These are phyloP conservation scores for Penicillium concentricum DNA, from an alignment of 2,329 filamentous ascomycete genomes.

Conservation along the genomic window DNA sequence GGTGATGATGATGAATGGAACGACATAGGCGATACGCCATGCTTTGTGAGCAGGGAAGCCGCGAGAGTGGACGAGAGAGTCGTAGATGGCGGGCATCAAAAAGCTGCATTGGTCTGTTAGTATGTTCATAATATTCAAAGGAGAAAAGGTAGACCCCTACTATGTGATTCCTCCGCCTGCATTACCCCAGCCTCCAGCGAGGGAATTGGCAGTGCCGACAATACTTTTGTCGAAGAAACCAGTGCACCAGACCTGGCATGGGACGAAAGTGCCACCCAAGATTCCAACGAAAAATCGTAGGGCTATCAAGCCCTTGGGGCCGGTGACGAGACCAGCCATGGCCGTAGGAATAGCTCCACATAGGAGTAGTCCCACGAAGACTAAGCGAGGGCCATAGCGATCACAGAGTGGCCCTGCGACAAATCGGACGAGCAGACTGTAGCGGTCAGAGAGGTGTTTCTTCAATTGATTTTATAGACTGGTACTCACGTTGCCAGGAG, in stretches of 20 bases:
- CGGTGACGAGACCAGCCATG: conserved; percentile 73
- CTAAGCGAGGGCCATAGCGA: conserved; percentile 73
- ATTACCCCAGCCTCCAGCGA: conserved; percentile 83
- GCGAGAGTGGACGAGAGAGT: conserved; percentile 64
- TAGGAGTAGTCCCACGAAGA: conserved; percentile 76
- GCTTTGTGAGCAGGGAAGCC: conserved; percentile 66
- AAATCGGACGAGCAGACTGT: conserved; percentile 69
- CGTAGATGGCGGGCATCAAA: conserved; percentile 86
- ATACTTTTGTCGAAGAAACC: conserved; percentile 93
- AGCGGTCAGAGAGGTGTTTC: neutral
- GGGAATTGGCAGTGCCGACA: conserved; percentile 81
- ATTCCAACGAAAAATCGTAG: conserved; percentile 47
- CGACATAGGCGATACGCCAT: conserved; percentile 82
- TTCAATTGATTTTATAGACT: neutral
- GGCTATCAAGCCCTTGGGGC: conserved; percentile 53
- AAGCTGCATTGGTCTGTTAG: conserved; percentile 49
- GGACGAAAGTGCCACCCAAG: conserved; percentile 45
- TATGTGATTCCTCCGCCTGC: conserved; percentile 88
- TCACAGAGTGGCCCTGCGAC: conserved; percentile 83
- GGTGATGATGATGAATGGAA: conserved; percentile 76
- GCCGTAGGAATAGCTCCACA: conserved; percentile 77
- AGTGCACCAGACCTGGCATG: conserved; percentile 87
- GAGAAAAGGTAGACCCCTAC: conserved; percentile 20
- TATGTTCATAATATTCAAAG: neutral
- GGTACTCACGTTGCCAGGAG: conserved; percentile 62